Conservation (phyloP, 1,284 basidiomycete genomes). For the Ceratobasidium sp. region DNA sequence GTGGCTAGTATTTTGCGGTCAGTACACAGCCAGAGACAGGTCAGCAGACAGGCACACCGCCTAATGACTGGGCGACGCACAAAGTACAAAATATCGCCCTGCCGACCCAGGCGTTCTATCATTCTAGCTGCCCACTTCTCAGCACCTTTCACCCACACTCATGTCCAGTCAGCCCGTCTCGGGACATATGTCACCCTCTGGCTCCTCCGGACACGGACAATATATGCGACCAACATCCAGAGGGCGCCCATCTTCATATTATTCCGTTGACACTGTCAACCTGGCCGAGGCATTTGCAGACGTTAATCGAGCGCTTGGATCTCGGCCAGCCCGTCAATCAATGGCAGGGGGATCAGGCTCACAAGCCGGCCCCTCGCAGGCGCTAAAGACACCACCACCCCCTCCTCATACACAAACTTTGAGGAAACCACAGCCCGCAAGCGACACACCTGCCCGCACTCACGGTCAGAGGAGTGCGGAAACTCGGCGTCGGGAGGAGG, state of each 20-base stretch:
- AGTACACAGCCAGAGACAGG: not conserved
- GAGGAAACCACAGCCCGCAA: conserved; percentile 1
- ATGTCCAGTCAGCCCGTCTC: conserved; percentile 24
- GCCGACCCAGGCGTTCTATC: not conserved
- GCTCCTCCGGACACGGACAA: not conserved
- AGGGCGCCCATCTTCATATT: not conserved
- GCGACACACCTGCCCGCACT: not conserved
- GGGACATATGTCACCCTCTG: conserved; percentile 5
- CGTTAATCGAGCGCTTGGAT: conserved; percentile 37
- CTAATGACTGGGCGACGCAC: not conserved
- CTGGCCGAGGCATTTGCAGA: conserved; percentile 27
- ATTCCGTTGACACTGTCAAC: not conserved
- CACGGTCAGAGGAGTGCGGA: not conserved
- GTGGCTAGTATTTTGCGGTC: not conserved
- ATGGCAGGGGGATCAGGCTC: not conserved
- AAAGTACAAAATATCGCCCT: not conserved
- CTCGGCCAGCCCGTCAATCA: conserved; percentile 30
- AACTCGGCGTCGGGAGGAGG: not conserved
- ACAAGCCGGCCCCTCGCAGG: not conserved
- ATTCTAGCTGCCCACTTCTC: not conserved
- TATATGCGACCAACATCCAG: conserved; percentile 3
- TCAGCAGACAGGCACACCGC: conserved; percentile 1
- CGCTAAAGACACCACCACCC: not conserved
- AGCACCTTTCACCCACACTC: not conserved
- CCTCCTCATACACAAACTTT: not conserved